These are phyloP conservation scores for Vigna trinervia DNA, from an alignment of 306 rosid species.

Conservation along the genomic window DNA sequence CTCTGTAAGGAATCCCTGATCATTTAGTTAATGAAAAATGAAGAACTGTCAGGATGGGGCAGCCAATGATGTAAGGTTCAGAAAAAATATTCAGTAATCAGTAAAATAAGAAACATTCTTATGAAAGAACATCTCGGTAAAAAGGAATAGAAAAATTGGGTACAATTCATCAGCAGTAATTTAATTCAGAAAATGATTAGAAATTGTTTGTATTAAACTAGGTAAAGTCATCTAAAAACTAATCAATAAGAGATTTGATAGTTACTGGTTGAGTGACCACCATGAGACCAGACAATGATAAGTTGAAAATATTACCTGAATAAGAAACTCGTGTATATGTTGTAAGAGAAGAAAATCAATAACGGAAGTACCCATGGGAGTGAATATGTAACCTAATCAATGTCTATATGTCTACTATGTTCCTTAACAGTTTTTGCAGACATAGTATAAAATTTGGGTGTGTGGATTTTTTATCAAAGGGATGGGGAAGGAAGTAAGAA, in stretches of 20 bases:
- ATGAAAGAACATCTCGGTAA: not conserved
- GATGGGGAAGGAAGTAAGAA: not conserved
- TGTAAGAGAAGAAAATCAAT: conserved; percentile 5
- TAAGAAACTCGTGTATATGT: not conserved
- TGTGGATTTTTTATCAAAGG: not conserved
- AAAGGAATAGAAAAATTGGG: conserved; percentile 1
- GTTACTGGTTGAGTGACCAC: conserved; percentile 12
- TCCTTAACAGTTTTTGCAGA: not conserved
- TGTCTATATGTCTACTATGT: not conserved
- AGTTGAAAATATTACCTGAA: not conserved
- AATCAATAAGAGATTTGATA: not conserved
- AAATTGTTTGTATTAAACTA: not conserved
- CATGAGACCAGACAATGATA: conserved; percentile 3
- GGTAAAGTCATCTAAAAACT: not conserved
- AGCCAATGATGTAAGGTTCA: not conserved
- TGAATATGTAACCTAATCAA: conserved; percentile 1
- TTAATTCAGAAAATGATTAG: conserved; percentile 4
- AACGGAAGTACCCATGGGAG: not conserved
- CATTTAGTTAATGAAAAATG: conserved; percentile 38
- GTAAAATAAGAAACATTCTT: conserved; percentile 19
- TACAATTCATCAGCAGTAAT: conserved; percentile 34
- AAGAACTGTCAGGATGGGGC: conserved; percentile 27
- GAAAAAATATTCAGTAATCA: conserved; percentile 26
- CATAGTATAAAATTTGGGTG: not conserved
- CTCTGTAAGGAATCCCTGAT: conserved; percentile 81